Evolutionary conservation across 352 stramenopile species (phyloP), one percentile per base, ranked within the genome.

Genomic region (Thalassiosira livingstoniorum): DNA sequence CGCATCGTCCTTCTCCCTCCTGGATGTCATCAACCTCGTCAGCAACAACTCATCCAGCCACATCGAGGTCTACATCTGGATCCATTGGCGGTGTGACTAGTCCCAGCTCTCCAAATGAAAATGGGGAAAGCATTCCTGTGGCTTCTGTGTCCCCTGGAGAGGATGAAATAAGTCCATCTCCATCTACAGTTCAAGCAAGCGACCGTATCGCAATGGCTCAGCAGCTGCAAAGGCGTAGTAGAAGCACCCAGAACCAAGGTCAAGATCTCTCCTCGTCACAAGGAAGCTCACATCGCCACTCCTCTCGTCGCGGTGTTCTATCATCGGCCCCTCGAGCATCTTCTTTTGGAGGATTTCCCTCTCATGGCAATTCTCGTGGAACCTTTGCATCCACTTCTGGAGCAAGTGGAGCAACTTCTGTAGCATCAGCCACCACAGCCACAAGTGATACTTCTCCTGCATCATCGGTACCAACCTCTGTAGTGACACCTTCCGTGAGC

Each of bases 391-490:
- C 47, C 11, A 5, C 47, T 58, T 5, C 47, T 27, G 11, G 11
- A 29, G 11, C 11, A 23, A n/a, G n/a, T 27, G 43, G 25, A 21
- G 32, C 21, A 34, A 39, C 45, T 1, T 51, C 64, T 0, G 42
- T 74, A n/a, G 65, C 64, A 21, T 65, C 65, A 34, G 47, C 65
- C 18, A 55, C 65, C 11, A n/a, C n/a, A n/a, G n/a, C n/a, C n/a
- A n/a, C n/a, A n/a, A n/a, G n/a, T n/a, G n/a, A n/a, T n/a, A n/a
- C n/a, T n/a, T 7, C 47, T 58, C 5, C 47, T 27, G 11, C 47
- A 29, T 4, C 11, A 23, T 11, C 34, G 43, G 43, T 37, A 21
- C 43, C 21, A 34, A 39, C 45, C 1, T 51, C 64, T 0, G 42
- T 74, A n/a, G 65, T 74, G 29, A 74, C 65, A 34, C 65, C 65